Base-by-base conservation (phyloP, 371 early-diverging fungal genomes). In the Chytridiales sp. region DNA sequence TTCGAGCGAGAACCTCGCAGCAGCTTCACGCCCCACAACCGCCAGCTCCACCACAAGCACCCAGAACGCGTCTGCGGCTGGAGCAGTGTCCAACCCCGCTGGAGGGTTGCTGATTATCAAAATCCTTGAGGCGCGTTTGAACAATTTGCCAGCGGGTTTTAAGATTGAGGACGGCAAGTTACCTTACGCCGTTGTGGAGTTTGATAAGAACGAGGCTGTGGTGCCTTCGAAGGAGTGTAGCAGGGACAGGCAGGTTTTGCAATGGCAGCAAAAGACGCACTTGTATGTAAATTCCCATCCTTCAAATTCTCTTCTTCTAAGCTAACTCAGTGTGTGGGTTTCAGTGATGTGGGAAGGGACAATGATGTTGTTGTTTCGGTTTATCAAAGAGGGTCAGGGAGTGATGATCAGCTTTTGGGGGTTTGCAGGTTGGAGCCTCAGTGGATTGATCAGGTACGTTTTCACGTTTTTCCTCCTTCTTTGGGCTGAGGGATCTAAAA, bases 141-240 rank as follows among this genome's bases (percentile, higher is more conserved):
- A 84, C 84, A 44, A 74, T 82, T 17, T 81, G 83, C 32, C 66
- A 72, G 41, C 73, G 69, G 56, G 70, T 53, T 24, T 71, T 55
- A 59, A 51, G 57, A 59, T 50, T 59, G 44, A 73, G 71, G 60
- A 85, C 81, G 60, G 83, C 85, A 64, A 87, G 84, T 63, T 91
- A 26, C 94, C 93, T 3, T 95, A 92, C 64, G 86, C 86, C 22
- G 93, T 95, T 8, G 73, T 93, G 27, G 94, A 93, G 75, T 93
- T 94, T 62, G 95, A 95, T 77, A 91, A 91, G 83, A 93, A 93
- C 70, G 93, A 95, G 73, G 80, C 91, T 35, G 77, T 91, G 53
- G 89, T 91, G 27, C 85, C 89, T 66, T 87, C 91, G 32, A 74
- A 70, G 57, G 76, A 75, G 17, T 72, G 87, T 17, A 90, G 87